phyloP scores from a whole-genome alignment of 1,284 basidiomycete genomes.

The Papiliotrema flavescens region DNA sequence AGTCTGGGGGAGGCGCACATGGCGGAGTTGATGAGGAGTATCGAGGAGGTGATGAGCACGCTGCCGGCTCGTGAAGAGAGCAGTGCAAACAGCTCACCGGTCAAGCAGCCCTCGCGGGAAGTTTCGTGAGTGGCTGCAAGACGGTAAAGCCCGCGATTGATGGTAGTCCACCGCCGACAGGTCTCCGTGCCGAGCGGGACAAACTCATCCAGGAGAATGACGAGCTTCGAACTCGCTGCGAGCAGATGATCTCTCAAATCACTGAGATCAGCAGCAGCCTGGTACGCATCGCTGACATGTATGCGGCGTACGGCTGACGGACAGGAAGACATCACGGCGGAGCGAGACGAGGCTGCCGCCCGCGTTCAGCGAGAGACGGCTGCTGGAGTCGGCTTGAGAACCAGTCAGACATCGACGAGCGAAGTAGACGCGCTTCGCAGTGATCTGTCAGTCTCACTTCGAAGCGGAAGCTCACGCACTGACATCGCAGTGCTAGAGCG shows the following conservation, averaged over 20 bases:
- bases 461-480: not conserved
- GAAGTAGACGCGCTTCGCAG: constrained; percentile 74
- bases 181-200: constrained; percentile 33
- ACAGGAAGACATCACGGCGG: constrained; percentile 26
- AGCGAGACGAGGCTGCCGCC: constrained; percentile 23
- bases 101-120: not conserved
- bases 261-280: constrained; percentile 31
- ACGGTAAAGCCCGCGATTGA: not conserved
- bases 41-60: constrained; percentile 41
- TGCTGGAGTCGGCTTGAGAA: constrained; percentile 63
- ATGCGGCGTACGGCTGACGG: not conserved
- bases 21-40: constrained; percentile 45
- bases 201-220: constrained; percentile 40
- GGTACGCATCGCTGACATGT: constrained; percentile 4
- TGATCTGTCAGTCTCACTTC: constrained; percentile 64
- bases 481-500: constrained; percentile 53
- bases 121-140: not conserved
- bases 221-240: constrained; percentile 32
- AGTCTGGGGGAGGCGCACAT: constrained; percentile 39
- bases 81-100: constrained; percentile 1
- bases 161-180: constrained; percentile 4
- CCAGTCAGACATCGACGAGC: constrained; percentile 27
- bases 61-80: constrained; percentile 20
- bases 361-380: constrained; percentile 10
- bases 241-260: constrained; percentile 41